phyloP scores from a whole-genome alignment of 768 basidiomycete genomes.

The Kondoa malvinella region DNA sequence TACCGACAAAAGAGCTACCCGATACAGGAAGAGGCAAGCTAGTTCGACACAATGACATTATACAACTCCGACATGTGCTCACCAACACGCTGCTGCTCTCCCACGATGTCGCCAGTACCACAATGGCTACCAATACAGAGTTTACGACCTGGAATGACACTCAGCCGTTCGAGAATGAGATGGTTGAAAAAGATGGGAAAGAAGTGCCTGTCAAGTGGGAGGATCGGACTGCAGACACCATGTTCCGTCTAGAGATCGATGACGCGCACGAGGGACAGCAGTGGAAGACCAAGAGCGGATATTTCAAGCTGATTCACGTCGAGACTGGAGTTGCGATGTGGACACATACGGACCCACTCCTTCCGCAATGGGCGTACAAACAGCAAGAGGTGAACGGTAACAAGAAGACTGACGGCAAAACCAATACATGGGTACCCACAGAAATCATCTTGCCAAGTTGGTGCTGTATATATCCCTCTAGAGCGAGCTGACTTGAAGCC shows the following conservation, averaged over 20 bases:
- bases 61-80: slow-evolving; percentile 73
- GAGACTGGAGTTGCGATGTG: slow-evolving; percentile 83
- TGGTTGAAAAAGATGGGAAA: neutral
- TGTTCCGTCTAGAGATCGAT: slow-evolving; percentile 59
- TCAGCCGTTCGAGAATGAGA: slow-evolving; percentile 45
- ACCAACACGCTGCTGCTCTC: slow-evolving; percentile 71
- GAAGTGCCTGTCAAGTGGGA: slow-evolving; percentile 27
- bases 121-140: slow-evolving; percentile 96
- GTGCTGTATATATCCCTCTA: slow-evolving; percentile 26
- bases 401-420: slow-evolving; percentile 68
- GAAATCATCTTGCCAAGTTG: slow-evolving; percentile 61
- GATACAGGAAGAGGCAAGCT: slow-evolving; percentile 83
- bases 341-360: slow-evolving; percentile 56
- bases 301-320: slow-evolving; percentile 77
- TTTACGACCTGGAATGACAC: slow-evolving; percentile 60
- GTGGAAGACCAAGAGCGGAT: slow-evolving; percentile 83
- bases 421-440: slow-evolving; percentile 75
- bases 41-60: slow-evolving; percentile 71
- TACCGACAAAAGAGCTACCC: slow-evolving; percentile 87
- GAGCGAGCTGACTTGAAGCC: neutral
- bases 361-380: slow-evolving; percentile 93
- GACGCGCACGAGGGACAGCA: slow-evolving; percentile 57
- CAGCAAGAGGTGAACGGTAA: slow-evolving; percentile 98
- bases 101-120: slow-evolving; percentile 91
- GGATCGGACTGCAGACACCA: slow-evolving; percentile 65